phyloP scores from a whole-genome alignment of 192 early-diverging fungal genomes.

The Coemansia sp. region DNA sequence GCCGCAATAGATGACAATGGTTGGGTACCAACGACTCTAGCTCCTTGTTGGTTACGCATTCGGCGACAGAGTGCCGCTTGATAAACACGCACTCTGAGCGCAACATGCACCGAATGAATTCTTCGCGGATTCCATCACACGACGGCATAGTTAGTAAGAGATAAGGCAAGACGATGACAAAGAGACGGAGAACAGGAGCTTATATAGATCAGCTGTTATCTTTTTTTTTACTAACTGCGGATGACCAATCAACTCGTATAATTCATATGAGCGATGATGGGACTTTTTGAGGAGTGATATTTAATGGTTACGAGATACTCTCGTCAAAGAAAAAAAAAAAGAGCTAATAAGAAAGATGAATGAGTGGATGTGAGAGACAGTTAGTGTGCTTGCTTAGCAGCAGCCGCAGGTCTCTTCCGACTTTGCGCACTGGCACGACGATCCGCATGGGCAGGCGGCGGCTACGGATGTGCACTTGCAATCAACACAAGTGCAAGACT shows the following conservation, averaged over 20 bases:
- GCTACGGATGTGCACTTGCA: constrained; percentile 18
- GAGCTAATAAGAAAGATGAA: background rate
- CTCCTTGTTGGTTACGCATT: constrained; percentile 48
- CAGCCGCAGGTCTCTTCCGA: constrained; percentile 11
- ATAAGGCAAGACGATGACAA: background rate
- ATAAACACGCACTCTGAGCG: constrained; percentile 55
- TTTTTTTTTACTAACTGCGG: background rate
- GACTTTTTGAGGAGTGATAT: background rate
- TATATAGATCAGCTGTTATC: background rate
- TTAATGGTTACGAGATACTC: background rate
- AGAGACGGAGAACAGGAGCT: background rate
- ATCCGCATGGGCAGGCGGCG: constrained; percentile 22
- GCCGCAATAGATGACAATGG: constrained; percentile 37
- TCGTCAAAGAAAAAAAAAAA: background rate
- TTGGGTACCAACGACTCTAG: constrained; percentile 36
- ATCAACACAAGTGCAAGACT: constrained; percentile 23
- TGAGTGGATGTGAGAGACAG: background rate
- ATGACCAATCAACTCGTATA: background rate
- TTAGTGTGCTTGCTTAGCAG: background rate
- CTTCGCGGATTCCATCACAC: constrained; percentile 53
- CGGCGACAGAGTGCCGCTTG: constrained; percentile 42
- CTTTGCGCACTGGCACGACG: constrained; percentile 22
- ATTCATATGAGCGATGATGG: background rate
- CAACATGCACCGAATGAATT: constrained; percentile 50
- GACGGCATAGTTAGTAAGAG: constrained; percentile 39